phyloP scores from a whole-genome alignment of 345 rosid species.

The Rhodamnia argentea region DNA sequence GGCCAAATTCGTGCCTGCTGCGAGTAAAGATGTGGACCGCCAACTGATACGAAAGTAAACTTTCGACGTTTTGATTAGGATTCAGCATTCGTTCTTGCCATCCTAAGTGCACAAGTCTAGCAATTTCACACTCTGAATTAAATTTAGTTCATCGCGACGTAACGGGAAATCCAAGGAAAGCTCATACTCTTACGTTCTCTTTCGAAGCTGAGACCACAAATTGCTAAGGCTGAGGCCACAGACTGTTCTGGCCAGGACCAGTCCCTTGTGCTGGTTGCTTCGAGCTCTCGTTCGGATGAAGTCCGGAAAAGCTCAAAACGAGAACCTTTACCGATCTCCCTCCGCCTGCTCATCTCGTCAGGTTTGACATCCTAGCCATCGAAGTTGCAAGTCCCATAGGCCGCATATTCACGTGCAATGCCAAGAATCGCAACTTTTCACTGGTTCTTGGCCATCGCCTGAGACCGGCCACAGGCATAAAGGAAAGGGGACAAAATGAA shows the following conservation, averaged over 20 bases:
- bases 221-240: background rate
- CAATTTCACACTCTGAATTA: background rate
- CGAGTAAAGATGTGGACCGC: background rate
- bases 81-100: background rate
- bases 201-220: background rate
- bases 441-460: too few relatives aligned
- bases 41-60: background rate
- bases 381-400: background rate
- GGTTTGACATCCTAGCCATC: background rate
- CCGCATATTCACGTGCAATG: background rate
- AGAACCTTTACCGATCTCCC: background rate
- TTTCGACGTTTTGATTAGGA: background rate
- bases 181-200: background rate
- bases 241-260: background rate
- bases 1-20: background rate
- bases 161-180: background rate
- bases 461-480: too few relatives aligned
- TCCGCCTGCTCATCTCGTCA: background rate
- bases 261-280: background rate
- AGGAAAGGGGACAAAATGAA: too few relatives aligned
- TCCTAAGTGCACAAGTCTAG: background rate
- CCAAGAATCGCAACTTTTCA: background rate
- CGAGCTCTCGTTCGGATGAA: background rate
- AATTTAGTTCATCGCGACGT: background rate
- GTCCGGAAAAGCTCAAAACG: background rate